phyloP scores from a whole-genome alignment of 306 rosid genomes.

The Cicer arietinum region DNA sequence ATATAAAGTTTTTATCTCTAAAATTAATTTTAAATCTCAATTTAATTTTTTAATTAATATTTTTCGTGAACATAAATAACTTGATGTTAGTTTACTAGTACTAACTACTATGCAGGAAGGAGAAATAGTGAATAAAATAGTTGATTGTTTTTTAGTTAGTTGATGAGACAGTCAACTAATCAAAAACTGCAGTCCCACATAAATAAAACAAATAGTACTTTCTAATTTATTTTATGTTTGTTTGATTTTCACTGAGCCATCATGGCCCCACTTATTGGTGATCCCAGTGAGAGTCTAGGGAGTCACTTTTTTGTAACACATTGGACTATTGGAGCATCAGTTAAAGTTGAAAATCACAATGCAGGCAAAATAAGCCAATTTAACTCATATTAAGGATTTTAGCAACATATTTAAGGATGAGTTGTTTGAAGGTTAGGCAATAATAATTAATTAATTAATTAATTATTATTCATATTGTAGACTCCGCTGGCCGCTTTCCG shows the following conservation, averaged over 20 bases:
- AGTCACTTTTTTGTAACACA: not conserved
- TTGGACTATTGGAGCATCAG: conserved; percentile 38
- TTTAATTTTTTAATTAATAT: too few species aligned
- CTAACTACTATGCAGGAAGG: not conserved
- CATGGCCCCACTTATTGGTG: conserved; percentile 42
- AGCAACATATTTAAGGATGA: not conserved
- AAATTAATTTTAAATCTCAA: too few species aligned
- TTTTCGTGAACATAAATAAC: too few species aligned
- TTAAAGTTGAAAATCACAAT: conserved; percentile 41
- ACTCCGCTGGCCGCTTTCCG: conserved; percentile 41
- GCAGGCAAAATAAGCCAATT: conserved; percentile 29
- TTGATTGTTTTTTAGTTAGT: conserved; percentile 27
- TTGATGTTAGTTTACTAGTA: not conserved
- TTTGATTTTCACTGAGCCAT: conserved; percentile 32
- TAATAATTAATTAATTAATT: too few species aligned
- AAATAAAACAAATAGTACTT: conserved; percentile 42
- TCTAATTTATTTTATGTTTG: not conserved
- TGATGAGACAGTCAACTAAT: conserved; percentile 44
- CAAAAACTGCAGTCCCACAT: conserved; percentile 41
- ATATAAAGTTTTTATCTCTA: too few species aligned
- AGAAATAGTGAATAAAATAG: conserved; percentile 33
- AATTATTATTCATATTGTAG: conserved; percentile 35
- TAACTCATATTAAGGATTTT: conserved; percentile 24
- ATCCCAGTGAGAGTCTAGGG: conserved; percentile 9
- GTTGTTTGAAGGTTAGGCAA: not conserved